Evolutionary conservation across 371 early-diverging fungal genomes (phyloP), one percentile per base, ranked within the genome.

Genomic region (Mortierella sp.): DNA sequence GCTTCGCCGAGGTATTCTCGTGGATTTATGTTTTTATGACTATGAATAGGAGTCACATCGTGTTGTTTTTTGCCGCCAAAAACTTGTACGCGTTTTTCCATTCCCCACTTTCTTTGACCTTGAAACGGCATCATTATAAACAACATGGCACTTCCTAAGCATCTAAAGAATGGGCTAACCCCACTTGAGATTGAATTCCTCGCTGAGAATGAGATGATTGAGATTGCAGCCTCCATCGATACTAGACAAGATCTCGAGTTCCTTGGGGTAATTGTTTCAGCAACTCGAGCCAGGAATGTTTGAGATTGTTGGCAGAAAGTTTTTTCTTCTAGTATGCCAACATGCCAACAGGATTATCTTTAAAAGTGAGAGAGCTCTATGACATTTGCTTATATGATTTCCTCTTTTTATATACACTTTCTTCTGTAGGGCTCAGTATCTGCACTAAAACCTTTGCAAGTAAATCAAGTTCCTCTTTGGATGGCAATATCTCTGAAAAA

Each of bases 171-270:
- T 59, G 88, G 91, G 37, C 89, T 95, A 60, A 90, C 95, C 0
- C 95, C 96, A 40, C 87, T 88, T 12, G 96, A 97, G 85, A 90
- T 96, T 60, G 96, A 97, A 77, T 96, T 95, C 76, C 78, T 96
- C 52, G 96, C 95, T 9, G 94, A 94, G 64, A 88, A 90, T 80
- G 93, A 93, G 71, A 69, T 71, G 26, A 90, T 97, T 10, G 86
- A 86, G 6, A 92, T 97, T 64, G 85, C 93, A 47, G 95, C 96
- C 1, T 84, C 86, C 30, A 87, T 88, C 60, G 86, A 88, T 60
- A 87, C 94, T 71, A 57, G 65, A 35, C 90, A 88, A 37, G 76
- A 85, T 55, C 75, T 96, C 57, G 88, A 90, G 14, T 85, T 94
- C 18, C 90, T 95, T 22, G 86, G 87, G 72, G 95, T 93, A 67